Base-by-base conservation (phyloP, 768 basidiomycete species). In the Mrakia blollopis region DNA sequence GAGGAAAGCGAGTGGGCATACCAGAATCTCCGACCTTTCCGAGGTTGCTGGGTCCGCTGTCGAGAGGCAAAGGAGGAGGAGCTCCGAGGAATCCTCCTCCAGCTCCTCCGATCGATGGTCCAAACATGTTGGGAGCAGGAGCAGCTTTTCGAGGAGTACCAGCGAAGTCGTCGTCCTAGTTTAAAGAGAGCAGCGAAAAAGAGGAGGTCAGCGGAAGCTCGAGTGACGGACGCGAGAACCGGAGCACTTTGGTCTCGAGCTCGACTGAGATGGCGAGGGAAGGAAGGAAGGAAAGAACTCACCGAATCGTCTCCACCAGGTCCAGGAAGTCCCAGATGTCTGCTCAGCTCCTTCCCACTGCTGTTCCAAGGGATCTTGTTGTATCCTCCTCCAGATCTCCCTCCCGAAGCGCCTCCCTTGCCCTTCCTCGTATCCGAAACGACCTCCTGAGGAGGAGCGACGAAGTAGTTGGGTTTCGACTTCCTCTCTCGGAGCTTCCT, bases 21-120 rank as follows among this genome's bases (percentile, higher is more conserved):
- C 91, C 87, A 78, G 91, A 87, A 80, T 92, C 92, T 6, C 91
- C 90, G 67, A 94, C 88, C 83, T 92, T 93, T 37, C 93, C 93
- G 23, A 93, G 85, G 80, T 93, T 92, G 3, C 92, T 92, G 3
- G 91, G 92, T 0, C 92, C 91, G 14, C 85, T 85, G 23, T 88
- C 89, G 21, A 91, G 84, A 79, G 91, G 91, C 1, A 87, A 87
- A 3, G 88, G 86, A 10, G 78, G 77, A 8, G 79, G 77, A 18
- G 79, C 81, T 28, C 80, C 79, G 50, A 79, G 79, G 83, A 92
- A 84, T 13, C 90, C 73, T 23, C 86, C 87, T 0, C 86, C 87
- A 8, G 87, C 88, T 79, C 82, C 82, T 14, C 74, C 74, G 67
- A 75, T n/a, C 47, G 57, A 35, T 28, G 60, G 28, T 30, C 72